These are phyloP conservation scores for Sclerotinia glacialis DNA, from an alignment of 2,329 filamentous ascomycete species.

Conservation along the genomic window DNA sequence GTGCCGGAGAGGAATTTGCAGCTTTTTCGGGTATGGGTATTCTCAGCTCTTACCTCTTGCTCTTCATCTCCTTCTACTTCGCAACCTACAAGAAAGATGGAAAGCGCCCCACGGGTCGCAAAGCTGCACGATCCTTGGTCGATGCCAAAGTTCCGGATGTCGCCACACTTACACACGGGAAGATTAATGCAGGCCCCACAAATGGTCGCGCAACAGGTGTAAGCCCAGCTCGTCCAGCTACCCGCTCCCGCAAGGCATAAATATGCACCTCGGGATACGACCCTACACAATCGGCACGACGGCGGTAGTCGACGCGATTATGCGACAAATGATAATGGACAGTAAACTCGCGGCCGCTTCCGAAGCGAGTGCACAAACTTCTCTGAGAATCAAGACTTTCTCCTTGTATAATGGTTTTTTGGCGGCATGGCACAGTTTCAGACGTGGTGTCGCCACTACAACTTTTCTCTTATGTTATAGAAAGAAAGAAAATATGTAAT, in stretches of 20 bases:
- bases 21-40: constrained; percentile 90
- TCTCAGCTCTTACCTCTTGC: constrained; percentile 88
- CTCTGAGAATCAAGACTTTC: constrained; percentile 25
- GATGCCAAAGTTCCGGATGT: constrained; percentile 39
- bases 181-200: constrained; percentile 49
- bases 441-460: neutral
- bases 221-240: constrained; percentile 35
- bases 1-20: constrained; percentile 94
- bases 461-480: constrained; percentile 8
- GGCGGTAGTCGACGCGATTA: neutral
- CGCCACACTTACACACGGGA: constrained; percentile 36
- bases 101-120: constrained; percentile 78
- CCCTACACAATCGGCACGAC: constrained; percentile 9
- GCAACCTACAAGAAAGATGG: constrained; percentile 90
- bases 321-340: constrained; percentile 20
- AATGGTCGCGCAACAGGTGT: constrained; percentile 48
- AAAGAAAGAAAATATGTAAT: constrained; percentile 15
- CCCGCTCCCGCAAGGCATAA: constrained; percentile 41
- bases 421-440: neutral
- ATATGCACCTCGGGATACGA: constrained; percentile 15
- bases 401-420: constrained; percentile 18
- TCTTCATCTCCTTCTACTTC: constrained; percentile 99
- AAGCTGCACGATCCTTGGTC: constrained; percentile 56
- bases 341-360: constrained; percentile 15
- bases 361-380: constrained; percentile 23